Evolutionary conservation across 2,329 filamentous ascomycete genomes (phyloP), one percentile per base, ranked within the genome.

Genomic region (Peltaster fructicola): DNA sequence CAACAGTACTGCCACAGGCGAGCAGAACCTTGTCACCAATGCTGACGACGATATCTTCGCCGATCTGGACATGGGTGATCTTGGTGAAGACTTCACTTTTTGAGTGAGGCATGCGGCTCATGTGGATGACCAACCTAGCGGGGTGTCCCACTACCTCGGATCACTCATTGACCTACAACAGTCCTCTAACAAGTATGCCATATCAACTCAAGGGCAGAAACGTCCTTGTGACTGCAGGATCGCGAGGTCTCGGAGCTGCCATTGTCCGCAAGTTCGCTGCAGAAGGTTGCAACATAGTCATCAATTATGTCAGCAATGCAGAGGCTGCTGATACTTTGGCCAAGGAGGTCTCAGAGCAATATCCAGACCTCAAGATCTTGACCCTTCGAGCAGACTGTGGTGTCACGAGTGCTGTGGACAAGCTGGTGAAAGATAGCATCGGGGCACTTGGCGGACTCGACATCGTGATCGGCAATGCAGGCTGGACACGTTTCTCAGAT

Each of bases 401-500:
- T 9, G 53, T 57, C 5, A 60, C 65, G 16, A 47, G 53, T 2
- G 73, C 76, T 14, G 67, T 77, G 33, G 48, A 56, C 23, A 53
- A 56, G 1, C 58, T 73, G 1, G 65, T 84, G 1, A 50, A 61
- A 10, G 60, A 72, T 21, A 63, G 68, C 2, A 57, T 72, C 23
- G 51, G 60, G 14, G 50, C 49, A n/a, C 58, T 80, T 34, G 75
- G 73, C 4, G 68, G 72, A 1, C 48, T 88, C n/a, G 78, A 88
- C 50, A 61, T 81, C 19, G 57, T 88, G 22, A 67, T 85, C 39
- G 76, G 73, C 3, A 88, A 88, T 47, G 75, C 74, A 10, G 69
- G 68, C 13, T 74, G 65, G 63, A 73, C 69, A 1, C 63, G 62
- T 32, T 63, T 73, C 34, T 53, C 59, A 14, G 51, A 54, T 3